phyloP scores from a whole-genome alignment of 805 yeast species.

The Candida fluviatilis region DNA sequence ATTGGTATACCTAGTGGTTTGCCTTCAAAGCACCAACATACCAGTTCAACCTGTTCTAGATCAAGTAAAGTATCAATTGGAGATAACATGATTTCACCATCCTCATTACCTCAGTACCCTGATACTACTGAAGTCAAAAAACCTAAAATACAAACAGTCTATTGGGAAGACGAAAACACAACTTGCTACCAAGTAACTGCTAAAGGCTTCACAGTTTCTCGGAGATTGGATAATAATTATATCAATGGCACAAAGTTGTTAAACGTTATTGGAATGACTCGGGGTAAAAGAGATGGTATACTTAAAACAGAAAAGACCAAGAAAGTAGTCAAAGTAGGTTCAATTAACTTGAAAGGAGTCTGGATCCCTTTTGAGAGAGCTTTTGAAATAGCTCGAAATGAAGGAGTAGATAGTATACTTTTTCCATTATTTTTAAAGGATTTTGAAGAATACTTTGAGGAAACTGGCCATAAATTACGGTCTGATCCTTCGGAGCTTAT shows the following conservation, averaged over 20 bases:
- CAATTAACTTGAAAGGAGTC: slow-evolving; percentile 85
- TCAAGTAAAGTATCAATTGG: neutral
- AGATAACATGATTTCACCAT: neutral
- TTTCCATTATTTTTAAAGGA: slow-evolving; percentile 32
- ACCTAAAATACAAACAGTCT: slow-evolving; percentile 33
- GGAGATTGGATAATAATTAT: slow-evolving; percentile 31
- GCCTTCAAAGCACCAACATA: neutral
- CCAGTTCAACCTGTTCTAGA: neutral
- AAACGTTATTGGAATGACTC: slow-evolving; percentile 82
- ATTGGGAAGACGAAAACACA: slow-evolving; percentile 36
- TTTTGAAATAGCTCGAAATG: slow-evolving; percentile 36
- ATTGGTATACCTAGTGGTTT: neutral
- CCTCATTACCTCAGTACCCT: neutral
- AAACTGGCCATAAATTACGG: slow-evolving; percentile 21
- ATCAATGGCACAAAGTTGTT: slow-evolving; percentile 47
- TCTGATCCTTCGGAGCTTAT: slow-evolving; percentile 7
- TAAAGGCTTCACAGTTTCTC: slow-evolving; percentile 27
- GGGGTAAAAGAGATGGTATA: slow-evolving; percentile 84
- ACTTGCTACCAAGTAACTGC: slow-evolving; percentile 36
- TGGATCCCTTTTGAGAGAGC: slow-evolving; percentile 59
- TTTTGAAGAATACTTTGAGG: slow-evolving; percentile 22
- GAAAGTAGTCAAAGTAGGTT: slow-evolving; percentile 80
- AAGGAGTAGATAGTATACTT: slow-evolving; percentile 29
- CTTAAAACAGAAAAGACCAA: slow-evolving; percentile 71
- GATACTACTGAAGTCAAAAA: slow-evolving; percentile 19